phyloP scores from a whole-genome alignment of 768 basidiomycete species.

The Rhodosporidiobolus odoratus region DNA sequence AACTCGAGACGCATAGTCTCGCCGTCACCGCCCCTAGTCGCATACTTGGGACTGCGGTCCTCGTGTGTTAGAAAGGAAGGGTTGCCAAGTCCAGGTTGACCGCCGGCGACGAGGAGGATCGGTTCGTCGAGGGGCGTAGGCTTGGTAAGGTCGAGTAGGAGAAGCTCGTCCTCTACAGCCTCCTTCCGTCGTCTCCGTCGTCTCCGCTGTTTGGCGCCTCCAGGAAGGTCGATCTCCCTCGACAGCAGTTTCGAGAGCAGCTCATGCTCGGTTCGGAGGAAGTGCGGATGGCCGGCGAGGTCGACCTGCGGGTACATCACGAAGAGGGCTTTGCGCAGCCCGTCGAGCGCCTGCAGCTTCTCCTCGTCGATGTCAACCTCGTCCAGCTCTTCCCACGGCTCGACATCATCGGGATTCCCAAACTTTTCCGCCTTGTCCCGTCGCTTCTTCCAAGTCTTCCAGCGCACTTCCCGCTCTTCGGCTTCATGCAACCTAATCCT shows the following conservation, averaged over 20 bases:
- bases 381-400: constrained; percentile 25
- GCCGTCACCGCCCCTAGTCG: constrained; percentile 68
- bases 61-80: constrained; percentile 68
- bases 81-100: constrained; percentile 77
- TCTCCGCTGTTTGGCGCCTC: constrained; percentile 14
- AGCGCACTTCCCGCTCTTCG: constrained; percentile 58
- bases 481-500: constrained; percentile 53
- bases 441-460: constrained; percentile 49
- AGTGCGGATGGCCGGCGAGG: constrained; percentile 30
- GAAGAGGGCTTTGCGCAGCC: constrained; percentile 29
- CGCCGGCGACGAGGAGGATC: constrained; percentile 53
- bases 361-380: constrained; percentile 19
- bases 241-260: constrained; percentile 28
- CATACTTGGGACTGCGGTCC: constrained; percentile 74
- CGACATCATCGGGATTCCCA: constrained; percentile 7
- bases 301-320: constrained; percentile 34
- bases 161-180: constrained; percentile 14
- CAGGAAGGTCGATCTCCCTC: constrained; percentile 26
- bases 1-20: constrained; percentile 75
- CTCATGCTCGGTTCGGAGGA: constrained; percentile 35
- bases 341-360: constrained; percentile 19
- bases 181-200: neutral
- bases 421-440: constrained; percentile 17
- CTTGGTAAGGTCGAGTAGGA: constrained; percentile 54
- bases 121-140: constrained; percentile 27